These are phyloP conservation scores for Curvularia sp. DNA, from an alignment of 2,329 filamentous ascomycete species.

Conservation along the genomic window DNA sequence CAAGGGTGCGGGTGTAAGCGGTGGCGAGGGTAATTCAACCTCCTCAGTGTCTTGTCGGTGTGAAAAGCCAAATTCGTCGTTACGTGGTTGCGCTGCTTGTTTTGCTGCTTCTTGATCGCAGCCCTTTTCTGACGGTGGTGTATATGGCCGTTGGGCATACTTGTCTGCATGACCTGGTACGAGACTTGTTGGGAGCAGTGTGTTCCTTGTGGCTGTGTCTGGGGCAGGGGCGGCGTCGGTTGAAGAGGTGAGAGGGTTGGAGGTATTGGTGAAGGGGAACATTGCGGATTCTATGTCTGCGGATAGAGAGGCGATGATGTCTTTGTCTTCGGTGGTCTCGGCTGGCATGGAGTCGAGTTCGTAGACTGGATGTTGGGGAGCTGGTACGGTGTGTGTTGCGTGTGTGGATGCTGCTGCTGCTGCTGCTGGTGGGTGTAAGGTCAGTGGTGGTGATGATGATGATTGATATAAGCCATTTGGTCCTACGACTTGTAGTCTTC, in stretches of 20 bases:
- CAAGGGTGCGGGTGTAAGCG: constrained; percentile 11
- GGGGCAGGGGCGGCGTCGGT: not conserved
- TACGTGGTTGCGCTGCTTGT: too few relatives aligned
- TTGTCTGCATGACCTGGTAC: not conserved
- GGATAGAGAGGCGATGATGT: constrained; percentile 31
- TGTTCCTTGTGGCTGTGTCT: not conserved
- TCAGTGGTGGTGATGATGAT: not conserved
- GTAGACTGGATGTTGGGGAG: not conserved
- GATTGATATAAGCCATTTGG: constrained; percentile 11
- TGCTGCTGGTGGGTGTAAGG: not conserved
- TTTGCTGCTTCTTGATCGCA: too few relatives aligned
- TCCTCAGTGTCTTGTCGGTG: not conserved
- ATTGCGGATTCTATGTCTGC: constrained; percentile 20
- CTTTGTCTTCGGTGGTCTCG: constrained; percentile 13
- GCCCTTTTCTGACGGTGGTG: not conserved
- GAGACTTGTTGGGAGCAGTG: not conserved
- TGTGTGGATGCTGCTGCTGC: not conserved
- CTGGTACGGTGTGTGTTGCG: not conserved
- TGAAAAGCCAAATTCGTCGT: not conserved
- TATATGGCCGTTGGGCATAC: not conserved
- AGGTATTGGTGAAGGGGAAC: not conserved
- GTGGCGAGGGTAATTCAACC: constrained; percentile 6
- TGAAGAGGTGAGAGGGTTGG: not conserved
- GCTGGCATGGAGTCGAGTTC: not conserved
- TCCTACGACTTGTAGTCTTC: constrained; percentile 12